These are phyloP conservation scores for Viola pubescens DNA, from an alignment of 441 rosid genomes.

Conservation along the genomic window DNA sequence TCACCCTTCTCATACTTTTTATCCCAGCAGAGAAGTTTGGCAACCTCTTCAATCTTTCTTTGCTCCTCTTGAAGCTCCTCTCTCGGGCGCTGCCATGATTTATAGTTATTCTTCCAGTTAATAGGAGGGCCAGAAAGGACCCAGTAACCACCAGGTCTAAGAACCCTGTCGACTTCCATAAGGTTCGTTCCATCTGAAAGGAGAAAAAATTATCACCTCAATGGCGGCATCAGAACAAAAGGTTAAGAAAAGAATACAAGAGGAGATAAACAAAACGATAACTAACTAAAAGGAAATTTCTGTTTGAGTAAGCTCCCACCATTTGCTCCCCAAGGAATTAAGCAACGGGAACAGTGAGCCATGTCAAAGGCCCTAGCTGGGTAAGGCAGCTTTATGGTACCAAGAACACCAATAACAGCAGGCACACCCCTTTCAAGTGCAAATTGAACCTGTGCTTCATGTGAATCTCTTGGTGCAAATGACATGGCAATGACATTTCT, in stretches of 20 bases:
- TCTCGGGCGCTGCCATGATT: conserved; percentile 73
- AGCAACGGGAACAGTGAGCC: conserved; percentile 98
- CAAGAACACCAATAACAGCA: conserved; percentile 95
- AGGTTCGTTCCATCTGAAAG: conserved; percentile 65
- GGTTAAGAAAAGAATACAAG: conserved; percentile 8
- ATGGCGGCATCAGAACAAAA: conserved; percentile 2
- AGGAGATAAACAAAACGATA: neutral
- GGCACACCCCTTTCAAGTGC: conserved; percentile 98
- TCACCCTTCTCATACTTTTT: conserved; percentile 83
- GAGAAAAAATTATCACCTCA: conserved; percentile 17
- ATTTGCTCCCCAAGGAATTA: conserved; percentile 91
- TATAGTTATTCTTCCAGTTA: conserved; percentile 67
- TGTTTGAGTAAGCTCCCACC: conserved; percentile 37
- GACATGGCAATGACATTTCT: conserved; percentile 94
- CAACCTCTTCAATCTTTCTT: conserved; percentile 61
- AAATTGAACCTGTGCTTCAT: conserved; percentile 97
- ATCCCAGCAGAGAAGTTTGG: conserved; percentile 84
- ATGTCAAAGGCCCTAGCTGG: conserved; percentile 93
- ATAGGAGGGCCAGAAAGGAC: conserved; percentile 89
- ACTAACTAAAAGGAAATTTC: conserved; percentile 1
- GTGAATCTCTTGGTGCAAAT: conserved; percentile 95
- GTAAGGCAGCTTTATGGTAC: conserved; percentile 78
- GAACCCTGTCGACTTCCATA: conserved; percentile 86
- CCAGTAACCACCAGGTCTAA: conserved; percentile 95
- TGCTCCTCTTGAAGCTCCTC: conserved; percentile 75